Base-by-base conservation (phyloP, 805 yeast genomes). In the Brettanomyces custersianus region DNA sequence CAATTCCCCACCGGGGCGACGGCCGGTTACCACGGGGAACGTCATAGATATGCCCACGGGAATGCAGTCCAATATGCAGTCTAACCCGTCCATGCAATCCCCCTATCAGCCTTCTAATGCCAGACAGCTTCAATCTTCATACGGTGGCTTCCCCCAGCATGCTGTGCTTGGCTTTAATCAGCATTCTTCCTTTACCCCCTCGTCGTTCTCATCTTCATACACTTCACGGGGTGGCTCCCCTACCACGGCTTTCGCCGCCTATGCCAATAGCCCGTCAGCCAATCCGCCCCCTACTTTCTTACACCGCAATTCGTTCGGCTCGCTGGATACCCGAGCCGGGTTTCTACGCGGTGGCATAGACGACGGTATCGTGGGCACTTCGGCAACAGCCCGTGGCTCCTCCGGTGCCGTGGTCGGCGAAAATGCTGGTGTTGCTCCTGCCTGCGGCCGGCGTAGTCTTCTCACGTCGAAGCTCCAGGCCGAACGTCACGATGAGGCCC, bases 251-350 rank as follows among this genome's bases (percentile, higher is more conserved):
- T 53, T 49, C 29, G 49, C 45, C 26, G 40, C 49, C 28, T 52
- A 51, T 22, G 15, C 33, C 29, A 38, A 63, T 59, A 41, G 58
- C 51, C 51, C 63, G 29, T 45, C 57, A 19, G 55, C 57, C 16
- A 44, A 52, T 33, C 58, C 60, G 18, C 57, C 57, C 13, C 48
- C 47, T 3, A 34, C 53, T 8, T 42, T 49, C 13, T 33, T 41
- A 31, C 55, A 49, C 27, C 38, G 46, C 33, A 48, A 46, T 34
- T 52, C 57, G 20, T 45, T 47, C 20, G 28, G 33, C 24, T n/a
- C 43, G 48, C 34, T n/a, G n/a, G n/a, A n/a, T n/a, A 45, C 56
- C 12, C 39, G 56, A 26, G 46, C 56, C 3, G 49, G 47, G 16
- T 53, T 56, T 4, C 36, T 49, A 15, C 56, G 50, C 20, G 31